Evolutionary conservation across 768 basidiomycete genomes (phyloP).

Genomic region (Pluteus cervinus): DNA sequence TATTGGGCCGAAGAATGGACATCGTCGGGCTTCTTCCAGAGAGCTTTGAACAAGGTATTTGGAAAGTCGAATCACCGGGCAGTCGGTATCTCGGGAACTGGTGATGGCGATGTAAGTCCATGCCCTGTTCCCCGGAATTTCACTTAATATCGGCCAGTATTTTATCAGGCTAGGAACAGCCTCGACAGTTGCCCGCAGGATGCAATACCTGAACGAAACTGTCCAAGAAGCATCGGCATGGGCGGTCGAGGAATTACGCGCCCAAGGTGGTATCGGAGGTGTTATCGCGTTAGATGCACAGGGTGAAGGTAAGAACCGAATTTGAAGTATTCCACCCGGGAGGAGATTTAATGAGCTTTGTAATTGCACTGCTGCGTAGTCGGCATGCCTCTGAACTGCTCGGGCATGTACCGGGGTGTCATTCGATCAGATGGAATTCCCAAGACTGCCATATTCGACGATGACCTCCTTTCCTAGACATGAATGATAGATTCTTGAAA

Average conservation of each 20-base stretch:
- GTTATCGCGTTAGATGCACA: slow-evolving; percentile 65
- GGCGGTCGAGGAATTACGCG: slow-evolving; percentile 53
- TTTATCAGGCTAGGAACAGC: slow-evolving; percentile 71
- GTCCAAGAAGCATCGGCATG: slow-evolving; percentile 46
- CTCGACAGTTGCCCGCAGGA: slow-evolving; percentile 57
- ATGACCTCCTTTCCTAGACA: slow-evolving; percentile 41
- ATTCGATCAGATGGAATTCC: slow-evolving; percentile 63
- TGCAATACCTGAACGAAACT: slow-evolving; percentile 54
- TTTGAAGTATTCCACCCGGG: background rate
- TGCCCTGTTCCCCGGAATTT: slow-evolving; percentile 2
- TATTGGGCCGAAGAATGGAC: slow-evolving; percentile 85
- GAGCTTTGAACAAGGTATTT: slow-evolving; percentile 34
- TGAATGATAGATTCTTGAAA: slow-evolving; percentile 13
- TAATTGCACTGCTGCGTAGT: slow-evolving; percentile 32
- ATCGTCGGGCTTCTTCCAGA: slow-evolving; percentile 17
- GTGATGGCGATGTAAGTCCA: slow-evolving; percentile 70
- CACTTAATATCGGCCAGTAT: slow-evolving; percentile 37
- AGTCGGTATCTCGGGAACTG: slow-evolving; percentile 78
- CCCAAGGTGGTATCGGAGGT: slow-evolving; percentile 64
- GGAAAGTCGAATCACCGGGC: slow-evolving; percentile 31
- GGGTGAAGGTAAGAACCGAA: slow-evolving; percentile 52
- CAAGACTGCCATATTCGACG: slow-evolving; percentile 71
- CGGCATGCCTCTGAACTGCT: slow-evolving; percentile 66
- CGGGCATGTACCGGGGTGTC: slow-evolving; percentile 80
- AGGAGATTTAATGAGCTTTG: no score